These are phyloP conservation scores for Diaporthe aspalathi DNA, from an alignment of 2,329 filamentous ascomycete species.

Conservation along the genomic window DNA sequence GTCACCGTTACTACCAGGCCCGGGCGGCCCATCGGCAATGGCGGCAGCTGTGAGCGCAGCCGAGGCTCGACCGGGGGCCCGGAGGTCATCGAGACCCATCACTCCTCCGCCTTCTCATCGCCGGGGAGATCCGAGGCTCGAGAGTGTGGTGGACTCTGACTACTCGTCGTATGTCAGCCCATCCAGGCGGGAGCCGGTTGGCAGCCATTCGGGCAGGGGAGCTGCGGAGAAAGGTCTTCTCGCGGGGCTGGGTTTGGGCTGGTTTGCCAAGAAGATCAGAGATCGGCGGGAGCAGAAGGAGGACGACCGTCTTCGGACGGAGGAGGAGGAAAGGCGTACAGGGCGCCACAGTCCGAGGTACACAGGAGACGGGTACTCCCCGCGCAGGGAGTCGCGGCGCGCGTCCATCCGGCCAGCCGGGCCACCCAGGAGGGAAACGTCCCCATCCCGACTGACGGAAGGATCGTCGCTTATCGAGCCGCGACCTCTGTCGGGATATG, in stretches of 20 bases:
- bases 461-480: constrained; percentile 43
- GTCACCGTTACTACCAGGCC: constrained; percentile 60
- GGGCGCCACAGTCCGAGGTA: constrained; percentile 73
- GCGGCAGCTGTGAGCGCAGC: constrained; percentile 61
- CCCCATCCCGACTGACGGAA: constrained; percentile 43
- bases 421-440: constrained; percentile 39
- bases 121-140: constrained; percentile 54
- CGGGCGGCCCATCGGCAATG: constrained; percentile 56
- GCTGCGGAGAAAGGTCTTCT: constrained; percentile 68
- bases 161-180: constrained; percentile 72
- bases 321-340: constrained; percentile 65
- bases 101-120: constrained; percentile 62
- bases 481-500: constrained; percentile 38
- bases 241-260: constrained; percentile 74
- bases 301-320: constrained; percentile 58
- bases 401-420: constrained; percentile 33
- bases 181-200: constrained; percentile 62
- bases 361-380: constrained; percentile 74
- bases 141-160: constrained; percentile 65
- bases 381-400: constrained; percentile 52
- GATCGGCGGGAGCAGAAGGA: constrained; percentile 67
- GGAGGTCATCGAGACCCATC: constrained; percentile 51
- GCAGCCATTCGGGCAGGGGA: constrained; percentile 54
- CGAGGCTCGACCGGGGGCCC: constrained; percentile 50
- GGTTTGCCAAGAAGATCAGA: constrained; percentile 74